Evolutionary conservation across 352 stramenopile genomes (phyloP).

Genomic region (Globisporangium splendens): DNA sequence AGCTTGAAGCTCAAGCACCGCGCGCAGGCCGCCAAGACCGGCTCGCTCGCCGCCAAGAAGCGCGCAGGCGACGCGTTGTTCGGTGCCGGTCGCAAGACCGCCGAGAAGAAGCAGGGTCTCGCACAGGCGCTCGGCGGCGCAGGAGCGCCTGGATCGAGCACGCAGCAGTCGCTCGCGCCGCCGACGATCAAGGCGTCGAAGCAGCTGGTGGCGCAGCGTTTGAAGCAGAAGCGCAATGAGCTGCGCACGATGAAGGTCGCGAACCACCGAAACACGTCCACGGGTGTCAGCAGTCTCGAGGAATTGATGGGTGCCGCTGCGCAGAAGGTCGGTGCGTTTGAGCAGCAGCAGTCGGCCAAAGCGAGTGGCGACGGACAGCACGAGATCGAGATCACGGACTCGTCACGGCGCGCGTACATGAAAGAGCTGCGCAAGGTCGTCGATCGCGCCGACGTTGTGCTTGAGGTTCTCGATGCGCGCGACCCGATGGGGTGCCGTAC

Average conservation of each 20-base stretch:
- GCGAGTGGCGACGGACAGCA: constrained; percentile 8
- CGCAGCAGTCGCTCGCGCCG: constrained; percentile 18
- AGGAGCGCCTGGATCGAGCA: no score
- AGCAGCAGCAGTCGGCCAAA: constrained; percentile 25
- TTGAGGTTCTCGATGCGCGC: constrained; percentile 97
- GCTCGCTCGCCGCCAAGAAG: constrained; percentile 13
- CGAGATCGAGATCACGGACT: constrained; percentile 73
- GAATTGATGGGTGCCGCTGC: constrained; percentile 45
- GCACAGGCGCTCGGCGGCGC: constrained; percentile 1
- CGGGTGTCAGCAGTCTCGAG: constrained; percentile 36
- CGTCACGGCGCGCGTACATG: constrained; percentile 93
- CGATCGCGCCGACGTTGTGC: constrained; percentile 94
- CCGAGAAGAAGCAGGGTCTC: constrained; percentile 7
- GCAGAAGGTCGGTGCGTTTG: constrained; percentile 39
- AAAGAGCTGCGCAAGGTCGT: constrained; percentile 97
- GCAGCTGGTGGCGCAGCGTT: constrained; percentile 39
- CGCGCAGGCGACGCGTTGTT: constrained; percentile 4
- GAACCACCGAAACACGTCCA: constrained; percentile 31
- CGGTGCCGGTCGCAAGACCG: constrained; percentile 7
- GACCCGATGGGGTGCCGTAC: constrained; percentile 95
- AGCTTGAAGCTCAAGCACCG: constrained; percentile 18
- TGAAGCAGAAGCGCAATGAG: constrained; percentile 65
- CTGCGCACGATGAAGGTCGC: constrained; percentile 47
- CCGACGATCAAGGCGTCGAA: constrained; percentile 34
- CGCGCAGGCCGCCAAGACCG: constrained; percentile 15